A percentile compares a stretch with the other conserved stretches of the same genome.
These are phyloP conservation scores for Rubroboletus pulcherrimus DNA, from an alignment of 768 basidiomycete species.

Conservation along the genomic window DNA sequence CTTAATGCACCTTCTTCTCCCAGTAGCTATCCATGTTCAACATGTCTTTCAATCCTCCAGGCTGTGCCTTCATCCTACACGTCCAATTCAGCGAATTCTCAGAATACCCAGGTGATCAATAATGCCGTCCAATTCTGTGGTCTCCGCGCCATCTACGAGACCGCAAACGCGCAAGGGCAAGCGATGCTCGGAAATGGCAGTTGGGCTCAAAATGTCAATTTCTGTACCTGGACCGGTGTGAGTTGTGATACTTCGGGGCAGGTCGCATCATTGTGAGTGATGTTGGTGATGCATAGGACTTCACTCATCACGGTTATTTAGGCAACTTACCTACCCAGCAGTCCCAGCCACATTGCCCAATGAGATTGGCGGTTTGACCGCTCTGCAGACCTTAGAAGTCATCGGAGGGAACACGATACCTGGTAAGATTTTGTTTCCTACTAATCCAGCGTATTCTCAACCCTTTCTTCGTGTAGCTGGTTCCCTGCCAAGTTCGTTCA, in stretches of 20 bases:
- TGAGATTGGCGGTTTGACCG: conserved; percentile 39
- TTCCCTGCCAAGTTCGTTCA: conserved; percentile 37
- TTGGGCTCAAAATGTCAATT: conserved; percentile 44
- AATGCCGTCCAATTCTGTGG: conserved; percentile 48
- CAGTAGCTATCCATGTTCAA: conserved; percentile 42
- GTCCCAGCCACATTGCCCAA: conserved; percentile 43
- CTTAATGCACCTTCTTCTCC: conserved; percentile 44
- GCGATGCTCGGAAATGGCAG: conserved; percentile 37
- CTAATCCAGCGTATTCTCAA: background rate
- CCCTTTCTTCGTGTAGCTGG: conserved; percentile 32
- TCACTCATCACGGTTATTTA: conserved; percentile 12
- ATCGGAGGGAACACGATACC: conserved; percentile 41
- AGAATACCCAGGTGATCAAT: conserved; percentile 31
- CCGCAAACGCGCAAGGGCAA: conserved; percentile 36
- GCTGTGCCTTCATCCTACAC: conserved; percentile 35
- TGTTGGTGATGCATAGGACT: background rate
- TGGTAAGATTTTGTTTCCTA: conserved; percentile 28
- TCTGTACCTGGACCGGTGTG: conserved; percentile 48
- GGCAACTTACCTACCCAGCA: conserved; percentile 42
- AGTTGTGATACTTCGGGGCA: conserved; percentile 39
- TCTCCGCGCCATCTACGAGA: conserved; percentile 41
- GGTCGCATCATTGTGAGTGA: conserved; percentile 41
- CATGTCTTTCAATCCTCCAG: conserved; percentile 41
- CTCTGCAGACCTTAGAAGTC: conserved; percentile 36
- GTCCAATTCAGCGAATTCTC: conserved; percentile 27